A percentile compares a stretch with the other conserved stretches of the same genome.
Conservation (phyloP, 225 moss, liverwort and hornwort genomes). For the Polytrichum formosum region DNA sequence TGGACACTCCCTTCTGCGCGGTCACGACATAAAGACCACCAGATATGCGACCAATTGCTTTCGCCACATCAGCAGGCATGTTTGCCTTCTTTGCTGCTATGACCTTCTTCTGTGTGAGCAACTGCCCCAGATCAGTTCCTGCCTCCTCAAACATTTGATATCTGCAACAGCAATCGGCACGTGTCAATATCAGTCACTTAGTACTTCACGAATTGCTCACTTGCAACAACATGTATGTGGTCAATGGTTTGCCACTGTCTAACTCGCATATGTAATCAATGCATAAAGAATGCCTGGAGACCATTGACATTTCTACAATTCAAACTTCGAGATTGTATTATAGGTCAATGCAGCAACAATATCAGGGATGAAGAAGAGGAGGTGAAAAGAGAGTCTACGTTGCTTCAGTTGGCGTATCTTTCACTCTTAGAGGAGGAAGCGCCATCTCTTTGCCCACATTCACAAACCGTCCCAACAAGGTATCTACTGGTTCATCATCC, state of each 20-base stretch:
- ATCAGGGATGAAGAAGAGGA: no score
- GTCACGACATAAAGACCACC: conserved; percentile 97
- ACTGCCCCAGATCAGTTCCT: conserved; percentile 94
- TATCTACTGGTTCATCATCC: conserved; percentile 95
- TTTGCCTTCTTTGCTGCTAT: conserved; percentile 69
- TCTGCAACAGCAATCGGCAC: conserved; percentile 28
- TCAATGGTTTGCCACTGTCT: no score
- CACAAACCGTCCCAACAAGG: conserved; percentile 67
- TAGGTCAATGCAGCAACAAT: no score
- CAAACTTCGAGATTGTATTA: no score
- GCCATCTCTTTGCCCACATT: conserved; percentile 56
- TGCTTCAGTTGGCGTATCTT: conserved; percentile 79
- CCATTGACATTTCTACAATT: no score
- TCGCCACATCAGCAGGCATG: conserved; percentile 84
- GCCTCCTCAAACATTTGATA: conserved; percentile 89
- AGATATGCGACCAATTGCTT: conserved; percentile 86
- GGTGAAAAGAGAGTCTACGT: conserved; percentile 39
- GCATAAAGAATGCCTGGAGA: no score
- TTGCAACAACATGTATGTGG: neutral
- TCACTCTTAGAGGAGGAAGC: conserved; percentile 73
- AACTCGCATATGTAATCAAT: no score
- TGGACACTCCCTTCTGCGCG: conserved; percentile 72
- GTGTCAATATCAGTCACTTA: neutral
- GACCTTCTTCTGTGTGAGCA: conserved; percentile 75
- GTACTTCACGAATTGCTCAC: neutral